Conservation (phyloP, 129 eudicot species). For the Sambucus nigra region DNA sequence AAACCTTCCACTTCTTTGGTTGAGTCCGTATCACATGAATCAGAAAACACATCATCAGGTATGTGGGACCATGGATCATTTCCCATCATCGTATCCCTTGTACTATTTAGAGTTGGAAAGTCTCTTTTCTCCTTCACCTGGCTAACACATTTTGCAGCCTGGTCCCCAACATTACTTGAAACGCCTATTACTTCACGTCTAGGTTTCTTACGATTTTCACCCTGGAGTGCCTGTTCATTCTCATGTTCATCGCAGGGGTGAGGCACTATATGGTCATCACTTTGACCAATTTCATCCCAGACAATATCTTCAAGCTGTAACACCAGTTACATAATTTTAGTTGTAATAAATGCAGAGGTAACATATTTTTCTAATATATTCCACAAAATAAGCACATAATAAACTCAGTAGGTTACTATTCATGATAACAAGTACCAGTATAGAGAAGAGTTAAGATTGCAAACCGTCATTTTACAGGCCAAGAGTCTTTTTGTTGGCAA, state of each 20-base stretch:
- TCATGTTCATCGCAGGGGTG: conserved; percentile 26
- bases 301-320: conserved; percentile 73
- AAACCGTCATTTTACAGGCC: not conserved
- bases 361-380: conserved; percentile 18
- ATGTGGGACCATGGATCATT: conserved; percentile 26
- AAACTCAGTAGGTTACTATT: not conserved
- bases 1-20: conserved; percentile 27
- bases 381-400: not conserved
- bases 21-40: conserved; percentile 29
- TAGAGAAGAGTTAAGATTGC: not conserved
- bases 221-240: conserved; percentile 30
- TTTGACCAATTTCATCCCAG: conserved; percentile 64
- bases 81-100: conserved; percentile 36
- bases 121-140: conserved; percentile 28
- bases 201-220: conserved; percentile 46
- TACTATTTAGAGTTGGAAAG: conserved; percentile 20
- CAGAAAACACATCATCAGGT: conserved; percentile 27
- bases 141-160: conserved; percentile 14
- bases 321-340: conserved; percentile 35
- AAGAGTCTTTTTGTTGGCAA: too few relatives aligned
- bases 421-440: not conserved
- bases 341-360: conserved; percentile 16
- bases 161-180: conserved; percentile 23
- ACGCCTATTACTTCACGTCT: conserved; percentile 33
- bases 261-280: conserved; percentile 91